A percentile compares a stretch with the other conserved stretches of the same genome.
These are phyloP conservation scores for Fusarium mexicanum DNA, from an alignment of 2,329 filamentous ascomycete genomes.

Conservation along the genomic window DNA sequence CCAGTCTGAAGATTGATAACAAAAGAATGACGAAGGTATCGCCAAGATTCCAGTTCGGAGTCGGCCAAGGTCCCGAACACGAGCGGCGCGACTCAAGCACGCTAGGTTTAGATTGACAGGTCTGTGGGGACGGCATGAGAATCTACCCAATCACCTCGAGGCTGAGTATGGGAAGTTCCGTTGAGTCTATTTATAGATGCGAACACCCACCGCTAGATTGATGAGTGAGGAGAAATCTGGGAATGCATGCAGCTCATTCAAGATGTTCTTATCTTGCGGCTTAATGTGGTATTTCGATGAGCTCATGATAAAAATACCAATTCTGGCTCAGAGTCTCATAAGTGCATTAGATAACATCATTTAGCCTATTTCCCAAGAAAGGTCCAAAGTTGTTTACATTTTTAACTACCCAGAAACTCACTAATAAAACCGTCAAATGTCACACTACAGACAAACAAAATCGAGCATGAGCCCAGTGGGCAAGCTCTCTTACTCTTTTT, in stretches of 20 bases:
- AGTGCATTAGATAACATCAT: no score
- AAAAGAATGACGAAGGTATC: not conserved
- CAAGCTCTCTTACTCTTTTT: no score
- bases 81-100: not conserved
- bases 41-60: not conserved
- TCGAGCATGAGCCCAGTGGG: no score
- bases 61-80: not conserved
- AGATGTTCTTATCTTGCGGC: not conserved
- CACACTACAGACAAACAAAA: no score
- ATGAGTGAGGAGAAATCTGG: not conserved
- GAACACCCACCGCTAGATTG: not conserved
- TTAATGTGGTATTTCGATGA: no score
- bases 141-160: accelerated
- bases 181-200: not conserved
- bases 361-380: no score
- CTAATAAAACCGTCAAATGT: no score
- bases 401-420: no score
- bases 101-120: not conserved
- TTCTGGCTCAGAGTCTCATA: no score
- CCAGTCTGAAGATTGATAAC: not conserved
- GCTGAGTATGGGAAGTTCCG: not conserved
- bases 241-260: not conserved
- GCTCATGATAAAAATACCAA: no score
- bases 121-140: not conserved
- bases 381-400: no score